A percentile compares a stretch with the other conserved stretches of the same genome.
phyloP scores from a whole-genome alignment of 495 filamentous ascomycete genomes.

The Aspergillus bertholletiae region DNA sequence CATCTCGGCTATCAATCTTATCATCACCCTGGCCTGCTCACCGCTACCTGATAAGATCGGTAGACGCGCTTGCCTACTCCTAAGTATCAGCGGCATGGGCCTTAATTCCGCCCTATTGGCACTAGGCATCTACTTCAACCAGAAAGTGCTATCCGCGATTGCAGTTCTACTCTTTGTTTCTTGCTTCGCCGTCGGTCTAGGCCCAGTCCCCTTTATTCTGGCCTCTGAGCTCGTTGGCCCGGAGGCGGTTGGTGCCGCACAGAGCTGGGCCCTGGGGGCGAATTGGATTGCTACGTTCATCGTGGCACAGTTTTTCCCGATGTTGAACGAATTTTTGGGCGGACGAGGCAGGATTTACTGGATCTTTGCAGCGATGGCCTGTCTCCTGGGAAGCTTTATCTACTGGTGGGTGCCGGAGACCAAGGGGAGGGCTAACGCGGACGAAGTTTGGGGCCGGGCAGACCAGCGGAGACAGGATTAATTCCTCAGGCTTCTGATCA shows the following conservation, averaged over 20 bases:
- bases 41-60: constrained; percentile 83
- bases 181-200: constrained; percentile 86
- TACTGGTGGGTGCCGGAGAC: constrained; percentile 75
- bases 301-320: constrained; percentile 90
- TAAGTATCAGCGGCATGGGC: constrained; percentile 82
- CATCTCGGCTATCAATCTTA: constrained; percentile 81
- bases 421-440: constrained; percentile 69
- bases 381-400: constrained; percentile 63
- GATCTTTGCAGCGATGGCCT: constrained; percentile 73
- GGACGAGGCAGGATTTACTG: constrained; percentile 83
- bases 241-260: constrained; percentile 84
- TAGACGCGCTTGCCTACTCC: constrained; percentile 75
- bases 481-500: background rate
- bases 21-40: constrained; percentile 75
- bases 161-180: constrained; percentile 81
- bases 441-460: constrained; percentile 82
- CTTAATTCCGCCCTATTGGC: constrained; percentile 69
- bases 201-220: constrained; percentile 92
- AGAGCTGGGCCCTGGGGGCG: constrained; percentile 76
- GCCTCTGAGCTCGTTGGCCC: constrained; percentile 83
- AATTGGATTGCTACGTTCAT: constrained; percentile 91
- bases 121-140: constrained; percentile 63
- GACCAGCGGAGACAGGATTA: constrained; percentile 33
- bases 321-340: constrained; percentile 70
- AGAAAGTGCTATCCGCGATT: constrained; percentile 72